A percentile compares a stretch with the other conserved stretches of the same genome.
phyloP scores from a whole-genome alignment of 768 basidiomycete genomes.

The Trametes cinnabarina region DNA sequence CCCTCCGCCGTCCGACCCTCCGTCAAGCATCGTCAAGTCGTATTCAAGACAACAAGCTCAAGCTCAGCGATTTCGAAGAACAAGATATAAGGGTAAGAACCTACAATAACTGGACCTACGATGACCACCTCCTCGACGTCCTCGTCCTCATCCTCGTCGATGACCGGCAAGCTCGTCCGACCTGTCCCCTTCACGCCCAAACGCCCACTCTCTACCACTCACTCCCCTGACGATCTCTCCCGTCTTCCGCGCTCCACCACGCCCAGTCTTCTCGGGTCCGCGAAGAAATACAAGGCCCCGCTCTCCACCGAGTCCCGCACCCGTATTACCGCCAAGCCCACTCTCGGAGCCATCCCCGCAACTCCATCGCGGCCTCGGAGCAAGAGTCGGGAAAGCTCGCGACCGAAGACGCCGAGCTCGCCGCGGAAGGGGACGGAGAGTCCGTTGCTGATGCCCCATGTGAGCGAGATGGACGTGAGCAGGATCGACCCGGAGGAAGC shows the following conservation, averaged over 20 bases:
- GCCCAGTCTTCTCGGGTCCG: slow-evolving; percentile 38
- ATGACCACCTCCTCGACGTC: slow-evolving; percentile 12
- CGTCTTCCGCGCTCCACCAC: slow-evolving; percentile 39
- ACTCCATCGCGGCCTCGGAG: slow-evolving; percentile 41
- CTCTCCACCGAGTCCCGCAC: slow-evolving; percentile 46
- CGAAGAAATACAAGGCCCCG: slow-evolving; percentile 69
- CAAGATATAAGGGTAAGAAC: too few relatives aligned
- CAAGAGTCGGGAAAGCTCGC: slow-evolving; percentile 34
- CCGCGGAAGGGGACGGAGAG: slow-evolving; percentile 44
- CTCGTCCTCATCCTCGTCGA: slow-evolving; percentile 14
- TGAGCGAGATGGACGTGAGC: slow-evolving; percentile 75
- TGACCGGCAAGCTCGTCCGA: slow-evolving; percentile 36
- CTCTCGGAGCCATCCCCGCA: slow-evolving; percentile 48
- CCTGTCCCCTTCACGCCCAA: slow-evolving; percentile 55
- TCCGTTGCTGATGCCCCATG: slow-evolving; percentile 43
- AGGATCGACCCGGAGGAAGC: slow-evolving; percentile 73
- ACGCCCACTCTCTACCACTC: slow-evolving; percentile 41
- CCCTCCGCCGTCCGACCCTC: background rate
- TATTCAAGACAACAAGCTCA: background rate
- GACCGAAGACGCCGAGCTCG: slow-evolving; percentile 36
- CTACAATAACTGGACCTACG: too few relatives aligned
- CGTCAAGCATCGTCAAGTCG: background rate
- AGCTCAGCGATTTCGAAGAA: too few relatives aligned
- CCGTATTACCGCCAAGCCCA: slow-evolving; percentile 17
- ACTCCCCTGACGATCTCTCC: slow-evolving; percentile 29